Conservation (phyloP, 2,329 filamentous ascomycete genomes). For the Coniochaeta hoffmannii region DNA sequence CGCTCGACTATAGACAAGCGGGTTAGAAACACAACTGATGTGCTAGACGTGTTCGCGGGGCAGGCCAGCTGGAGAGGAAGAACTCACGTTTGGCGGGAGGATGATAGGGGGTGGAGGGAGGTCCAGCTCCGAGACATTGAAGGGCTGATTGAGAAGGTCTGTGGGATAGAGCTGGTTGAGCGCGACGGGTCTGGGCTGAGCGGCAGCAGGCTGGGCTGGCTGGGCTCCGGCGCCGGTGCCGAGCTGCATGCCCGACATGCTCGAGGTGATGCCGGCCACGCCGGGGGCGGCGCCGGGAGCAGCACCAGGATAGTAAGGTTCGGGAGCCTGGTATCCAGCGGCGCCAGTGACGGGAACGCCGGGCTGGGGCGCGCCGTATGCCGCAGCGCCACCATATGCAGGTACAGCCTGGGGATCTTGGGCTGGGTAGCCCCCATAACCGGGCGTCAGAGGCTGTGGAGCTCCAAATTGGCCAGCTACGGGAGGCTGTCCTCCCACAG, state of each 20-base stretch:
- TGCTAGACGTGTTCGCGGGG: not conserved
- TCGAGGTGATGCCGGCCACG: slow-evolving; percentile 69
- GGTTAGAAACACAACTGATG: slow-evolving; percentile 27
- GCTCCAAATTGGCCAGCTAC: slow-evolving; percentile 37
- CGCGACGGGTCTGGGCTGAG: slow-evolving; percentile 32
- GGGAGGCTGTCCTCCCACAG: slow-evolving; percentile 37
- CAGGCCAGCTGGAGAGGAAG: not conserved
- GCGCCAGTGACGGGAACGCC: slow-evolving; percentile 34
- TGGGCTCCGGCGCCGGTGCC: slow-evolving; percentile 45
- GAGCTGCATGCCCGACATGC: slow-evolving; percentile 81
- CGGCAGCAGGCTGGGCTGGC: slow-evolving; percentile 37
- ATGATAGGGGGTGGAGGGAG: slow-evolving; percentile 85
- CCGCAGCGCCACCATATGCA: slow-evolving; percentile 31
- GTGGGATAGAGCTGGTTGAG: slow-evolving; percentile 89
- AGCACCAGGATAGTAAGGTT: slow-evolving; percentile 48
- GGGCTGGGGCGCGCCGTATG: slow-evolving; percentile 35
- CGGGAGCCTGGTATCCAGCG: slow-evolving; percentile 61
- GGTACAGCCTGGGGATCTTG: slow-evolving; percentile 31
- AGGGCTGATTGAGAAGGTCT: slow-evolving; percentile 85
- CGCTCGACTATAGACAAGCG: slow-evolving; percentile 59
- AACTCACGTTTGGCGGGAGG: slow-evolving; percentile 81
- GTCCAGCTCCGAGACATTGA: slow-evolving; percentile 89
- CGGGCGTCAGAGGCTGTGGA: slow-evolving; percentile 33
- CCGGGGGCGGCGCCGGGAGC: slow-evolving; percentile 31
- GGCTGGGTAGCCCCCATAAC: slow-evolving; percentile 55